Percentiles rank a stretch among this genome's conserved stretches.
Evolutionary conservation across 805 yeast species (phyloP).

Genomic region (Nakazawaea sp.): DNA sequence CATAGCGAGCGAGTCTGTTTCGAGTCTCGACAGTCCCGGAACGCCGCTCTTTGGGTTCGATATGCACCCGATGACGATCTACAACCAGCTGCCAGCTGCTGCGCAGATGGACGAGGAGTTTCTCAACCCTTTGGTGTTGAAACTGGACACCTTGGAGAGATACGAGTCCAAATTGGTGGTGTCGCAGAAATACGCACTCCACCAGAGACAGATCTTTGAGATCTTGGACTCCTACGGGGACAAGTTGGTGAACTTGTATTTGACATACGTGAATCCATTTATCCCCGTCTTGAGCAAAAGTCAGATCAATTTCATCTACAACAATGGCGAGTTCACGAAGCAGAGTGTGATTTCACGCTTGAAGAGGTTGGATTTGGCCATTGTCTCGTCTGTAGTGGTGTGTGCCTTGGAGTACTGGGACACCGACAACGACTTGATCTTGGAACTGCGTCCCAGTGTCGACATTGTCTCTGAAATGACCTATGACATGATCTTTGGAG

Average conservation of each 20-base stretch:
- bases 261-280: slow-evolving; percentile 11
- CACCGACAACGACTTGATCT: slow-evolving; percentile 7
- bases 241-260: slow-evolving; percentile 6
- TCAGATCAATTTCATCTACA: slow-evolving; percentile 7
- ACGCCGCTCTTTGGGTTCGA: neutral
- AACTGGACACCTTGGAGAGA: neutral
- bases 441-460: slow-evolving; percentile 4
- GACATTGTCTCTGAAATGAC: slow-evolving; percentile 4
- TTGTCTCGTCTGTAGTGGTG: slow-evolving; percentile 3
- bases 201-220: slow-evolving; percentile 6
- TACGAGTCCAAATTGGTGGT: neutral
- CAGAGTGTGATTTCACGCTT: slow-evolving; percentile 2
- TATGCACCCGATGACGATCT: no score
- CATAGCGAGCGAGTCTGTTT: neutral
- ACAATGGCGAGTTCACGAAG: slow-evolving; percentile 1
- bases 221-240: slow-evolving; percentile 9
- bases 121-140: neutral
- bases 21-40: neutral
- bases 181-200: neutral
- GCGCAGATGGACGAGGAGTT: neutral
- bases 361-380: slow-evolving; percentile 5
- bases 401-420: slow-evolving; percentile 11
- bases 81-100: no score
- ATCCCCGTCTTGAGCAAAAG: slow-evolving; percentile 5
- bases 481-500: slow-evolving; percentile 7